These are phyloP conservation scores for Fraxinus nigra DNA, from an alignment of 305 asterid genomes.

Conservation along the genomic window DNA sequence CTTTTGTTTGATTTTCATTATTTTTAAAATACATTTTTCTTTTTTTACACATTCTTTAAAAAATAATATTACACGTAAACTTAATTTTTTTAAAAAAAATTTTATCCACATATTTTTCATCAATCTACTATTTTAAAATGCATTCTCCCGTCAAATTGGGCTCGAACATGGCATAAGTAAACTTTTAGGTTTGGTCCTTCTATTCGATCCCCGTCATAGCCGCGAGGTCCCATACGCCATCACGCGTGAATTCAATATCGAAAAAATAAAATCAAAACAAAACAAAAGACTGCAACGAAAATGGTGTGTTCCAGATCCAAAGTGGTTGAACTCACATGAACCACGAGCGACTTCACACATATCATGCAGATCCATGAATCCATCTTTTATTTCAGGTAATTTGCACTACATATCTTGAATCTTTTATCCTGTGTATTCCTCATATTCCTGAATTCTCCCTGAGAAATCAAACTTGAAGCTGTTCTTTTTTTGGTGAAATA, in stretches of 20 bases:
- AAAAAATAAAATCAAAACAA: too few relatives aligned
- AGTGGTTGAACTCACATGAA: slow-evolving; percentile 28
- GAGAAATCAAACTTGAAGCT: not conserved
- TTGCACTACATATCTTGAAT: not conserved
- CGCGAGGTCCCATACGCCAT: not conserved
- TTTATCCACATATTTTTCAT: too few relatives aligned
- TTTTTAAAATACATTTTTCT: too few relatives aligned
- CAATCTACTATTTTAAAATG: too few relatives aligned
- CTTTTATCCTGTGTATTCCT: slow-evolving; percentile 6
- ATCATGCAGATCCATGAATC: slow-evolving; percentile 16
- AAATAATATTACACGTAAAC: too few relatives aligned
- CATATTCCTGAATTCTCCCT: not conserved
- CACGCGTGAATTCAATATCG: not conserved
- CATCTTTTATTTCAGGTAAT: slow-evolving; percentile 14
- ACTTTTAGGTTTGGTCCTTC: not conserved
- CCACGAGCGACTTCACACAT: slow-evolving; percentile 16
- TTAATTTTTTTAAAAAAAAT: too few relatives aligned
- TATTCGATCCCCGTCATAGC: not conserved
- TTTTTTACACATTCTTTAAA: too few relatives aligned
- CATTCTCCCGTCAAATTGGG: too few relatives aligned
- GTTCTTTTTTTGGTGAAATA: not conserved
- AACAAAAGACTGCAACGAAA: not conserved
- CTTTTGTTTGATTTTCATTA: too few relatives aligned
- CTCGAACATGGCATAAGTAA: too few relatives aligned
- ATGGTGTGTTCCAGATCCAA: slow-evolving; percentile 22